A percentile compares a stretch with the other conserved stretches of the same genome.
These are phyloP conservation scores for Candida sithepensis DNA, from an alignment of 805 yeast species.

Conservation along the genomic window DNA sequence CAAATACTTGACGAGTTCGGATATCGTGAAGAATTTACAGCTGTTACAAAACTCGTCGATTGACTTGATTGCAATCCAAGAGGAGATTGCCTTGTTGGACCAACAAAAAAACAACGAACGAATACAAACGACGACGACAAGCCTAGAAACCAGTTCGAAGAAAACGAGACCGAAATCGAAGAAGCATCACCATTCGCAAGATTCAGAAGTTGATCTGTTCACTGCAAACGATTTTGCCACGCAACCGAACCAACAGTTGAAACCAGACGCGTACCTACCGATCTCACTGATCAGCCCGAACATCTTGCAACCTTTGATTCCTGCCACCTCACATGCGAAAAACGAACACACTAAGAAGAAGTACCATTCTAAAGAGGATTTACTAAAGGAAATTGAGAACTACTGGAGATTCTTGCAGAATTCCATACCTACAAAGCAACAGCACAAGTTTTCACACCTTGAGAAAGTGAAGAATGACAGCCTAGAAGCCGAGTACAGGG, in stretches of 20 bases:
- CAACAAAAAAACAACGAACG: background rate
- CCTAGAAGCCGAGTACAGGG: conserved; percentile 16
- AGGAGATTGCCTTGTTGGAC: conserved; percentile 3
- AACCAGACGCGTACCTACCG: conserved; percentile 8
- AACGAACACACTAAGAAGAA: conserved; percentile 2
- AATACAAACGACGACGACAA: background rate
- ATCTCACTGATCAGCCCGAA: conserved; percentile 9
- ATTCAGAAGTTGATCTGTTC: background rate
- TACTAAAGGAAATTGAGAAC: conserved; percentile 8
- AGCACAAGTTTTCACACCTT: conserved; percentile 14
- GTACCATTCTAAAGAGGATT: conserved; percentile 16
- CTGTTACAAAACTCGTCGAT: conserved; percentile 2
- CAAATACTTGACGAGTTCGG: conserved; percentile 5
- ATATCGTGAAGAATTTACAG: conserved; percentile 13
- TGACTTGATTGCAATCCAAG: conserved; percentile 7
- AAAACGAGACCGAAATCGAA: background rate
- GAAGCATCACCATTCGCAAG: background rate
- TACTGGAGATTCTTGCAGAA: conserved; percentile 10
- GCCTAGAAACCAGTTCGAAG: background rate
- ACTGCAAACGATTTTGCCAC: conserved; percentile 5
- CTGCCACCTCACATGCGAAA: conserved; percentile 1
- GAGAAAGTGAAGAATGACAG: conserved; percentile 16
- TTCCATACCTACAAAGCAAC: conserved; percentile 13
- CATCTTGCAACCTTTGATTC: conserved; percentile 12
- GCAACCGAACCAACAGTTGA: conserved; percentile 1